Evolutionary conservation across 257 asterid genomes (phyloP).

Genomic region (Parsonsia alboflavescens): DNA sequence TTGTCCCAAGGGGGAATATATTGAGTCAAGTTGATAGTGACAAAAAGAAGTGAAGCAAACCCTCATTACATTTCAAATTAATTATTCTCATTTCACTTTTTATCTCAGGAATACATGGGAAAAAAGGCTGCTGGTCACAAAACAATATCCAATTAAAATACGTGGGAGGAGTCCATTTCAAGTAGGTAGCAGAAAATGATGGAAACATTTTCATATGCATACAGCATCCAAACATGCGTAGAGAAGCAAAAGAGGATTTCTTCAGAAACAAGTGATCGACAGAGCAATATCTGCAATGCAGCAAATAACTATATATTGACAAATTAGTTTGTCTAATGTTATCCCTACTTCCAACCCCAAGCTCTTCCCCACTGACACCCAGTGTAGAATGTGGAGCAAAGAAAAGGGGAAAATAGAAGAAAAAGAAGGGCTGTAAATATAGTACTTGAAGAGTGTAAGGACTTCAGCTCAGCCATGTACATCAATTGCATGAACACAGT

Average conservation of each 20-base stretch:
- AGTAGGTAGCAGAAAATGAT: not conserved
- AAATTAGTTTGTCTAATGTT: not conserved
- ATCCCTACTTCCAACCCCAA: not conserved
- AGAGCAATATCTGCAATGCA: no score
- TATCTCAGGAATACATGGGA: not conserved
- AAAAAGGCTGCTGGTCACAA: not conserved
- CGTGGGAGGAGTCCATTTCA: not conserved
- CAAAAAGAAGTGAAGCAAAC: not conserved
- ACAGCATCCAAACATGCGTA: not conserved
- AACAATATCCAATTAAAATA: not conserved
- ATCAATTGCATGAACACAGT: not conserved
- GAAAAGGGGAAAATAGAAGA: not conserved
- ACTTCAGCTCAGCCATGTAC: not conserved
- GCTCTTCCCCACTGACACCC: not conserved
- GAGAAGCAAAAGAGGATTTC: not conserved
- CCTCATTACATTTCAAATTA: not conserved
- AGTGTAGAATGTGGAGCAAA: not conserved
- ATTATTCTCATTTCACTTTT: not conserved
- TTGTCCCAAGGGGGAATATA: not conserved
- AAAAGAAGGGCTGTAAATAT: not conserved
- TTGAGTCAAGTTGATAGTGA: not conserved
- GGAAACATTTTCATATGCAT: not conserved
- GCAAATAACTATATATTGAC: not conserved
- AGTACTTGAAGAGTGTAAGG: not conserved
- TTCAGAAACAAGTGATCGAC: no score